These are phyloP conservation scores for Arthonia radiata DNA, from an alignment of 495 filamentous ascomycete species.

Conservation along the genomic window DNA sequence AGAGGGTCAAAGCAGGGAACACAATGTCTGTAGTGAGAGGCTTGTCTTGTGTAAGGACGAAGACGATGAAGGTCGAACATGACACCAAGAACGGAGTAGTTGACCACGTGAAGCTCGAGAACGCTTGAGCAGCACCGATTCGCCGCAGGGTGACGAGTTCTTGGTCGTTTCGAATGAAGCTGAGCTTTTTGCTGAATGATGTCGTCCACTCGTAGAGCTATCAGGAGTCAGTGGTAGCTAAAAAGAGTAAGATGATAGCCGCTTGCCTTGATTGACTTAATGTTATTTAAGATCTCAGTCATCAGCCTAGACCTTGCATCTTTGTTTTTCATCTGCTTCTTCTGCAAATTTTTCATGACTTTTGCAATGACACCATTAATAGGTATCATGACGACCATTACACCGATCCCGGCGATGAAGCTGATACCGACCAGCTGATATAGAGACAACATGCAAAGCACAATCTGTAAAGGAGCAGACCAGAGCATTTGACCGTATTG, in stretches of 20 bases:
- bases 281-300: slow-evolving; percentile 96
- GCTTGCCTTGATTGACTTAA: slow-evolving; percentile 62
- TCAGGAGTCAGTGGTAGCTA: slow-evolving; percentile 22
- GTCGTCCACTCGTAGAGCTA: slow-evolving; percentile 96
- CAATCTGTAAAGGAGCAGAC: slow-evolving; percentile 93
- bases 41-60: slow-evolving; percentile 53
- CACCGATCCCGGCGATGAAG: slow-evolving; percentile 89
- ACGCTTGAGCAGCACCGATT: slow-evolving; percentile 77
- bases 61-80: slow-evolving; percentile 87
- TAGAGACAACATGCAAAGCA: slow-evolving; percentile 79
- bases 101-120: slow-evolving; percentile 98
- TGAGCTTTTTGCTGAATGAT: slow-evolving; percentile 93
- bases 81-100: slow-evolving; percentile 98
- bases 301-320: slow-evolving; percentile 79
- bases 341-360: slow-evolving; percentile 84
- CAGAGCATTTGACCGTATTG: slow-evolving; percentile 88
- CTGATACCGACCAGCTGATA: slow-evolving; percentile 82
- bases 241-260: background rate
- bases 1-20: slow-evolving; percentile 78
- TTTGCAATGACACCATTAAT: slow-evolving; percentile 82
- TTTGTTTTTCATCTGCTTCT: slow-evolving; percentile 97
- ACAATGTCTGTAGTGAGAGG: slow-evolving; percentile 87
- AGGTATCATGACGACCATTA: slow-evolving; percentile 96
- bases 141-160: slow-evolving; percentile 89
- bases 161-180: slow-evolving; percentile 78